Evolutionary conservation across 2,329 filamentous ascomycete genomes (phyloP), one percentile per base, ranked within the genome.

Genomic region (Alternaria arborescens): DNA sequence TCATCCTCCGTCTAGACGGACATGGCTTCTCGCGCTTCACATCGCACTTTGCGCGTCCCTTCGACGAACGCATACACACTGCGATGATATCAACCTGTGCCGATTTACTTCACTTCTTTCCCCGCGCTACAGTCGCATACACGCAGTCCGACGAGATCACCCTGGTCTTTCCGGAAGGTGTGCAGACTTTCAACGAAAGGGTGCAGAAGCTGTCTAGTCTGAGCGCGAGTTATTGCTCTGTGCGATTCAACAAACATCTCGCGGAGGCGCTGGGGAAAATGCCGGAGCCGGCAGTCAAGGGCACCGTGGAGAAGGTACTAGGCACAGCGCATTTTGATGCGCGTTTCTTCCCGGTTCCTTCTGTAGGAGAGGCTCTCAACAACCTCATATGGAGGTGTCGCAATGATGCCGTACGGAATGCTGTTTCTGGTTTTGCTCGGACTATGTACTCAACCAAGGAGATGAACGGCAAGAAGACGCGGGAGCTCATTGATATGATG

Each of bases 71-170:
- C 41, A 75, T 77, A 26, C 73, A 77, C 58, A 54, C 65, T 50
- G 72, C 74, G 20, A 76, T 76, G 72, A 59, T 68, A 34, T 32
- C 66, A 22, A 69, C 70, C 7, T 71, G 69, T 61, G 57, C 60
- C 40, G 69, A 72, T 42, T 56, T 77, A 3, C 67, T 77, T 5
- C 53, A 60, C 18, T 77, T 67, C 62, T 75, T 77, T 56, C 60
- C 68, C 0, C 58, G 63, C 22, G 74, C 72, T 3, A 76, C 69
- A 14, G 62, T 76, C 18, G 73, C 72, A 7, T 77, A 77, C 57
- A 76, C 73, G 41, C 74, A 77, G 44, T 75, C 72, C 18, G 73
- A 77, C 40, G 74, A 77, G 22, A 75, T 77, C 44, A 77, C 74
- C 1, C 60, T 77, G 1, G 63, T 76, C 12, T 77, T 76, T 34